Percentiles rank a stretch among this genome's conserved stretches.
phyloP scores from a whole-genome alignment of 1,139 yeast genomes.

The Diutina catenulata region DNA sequence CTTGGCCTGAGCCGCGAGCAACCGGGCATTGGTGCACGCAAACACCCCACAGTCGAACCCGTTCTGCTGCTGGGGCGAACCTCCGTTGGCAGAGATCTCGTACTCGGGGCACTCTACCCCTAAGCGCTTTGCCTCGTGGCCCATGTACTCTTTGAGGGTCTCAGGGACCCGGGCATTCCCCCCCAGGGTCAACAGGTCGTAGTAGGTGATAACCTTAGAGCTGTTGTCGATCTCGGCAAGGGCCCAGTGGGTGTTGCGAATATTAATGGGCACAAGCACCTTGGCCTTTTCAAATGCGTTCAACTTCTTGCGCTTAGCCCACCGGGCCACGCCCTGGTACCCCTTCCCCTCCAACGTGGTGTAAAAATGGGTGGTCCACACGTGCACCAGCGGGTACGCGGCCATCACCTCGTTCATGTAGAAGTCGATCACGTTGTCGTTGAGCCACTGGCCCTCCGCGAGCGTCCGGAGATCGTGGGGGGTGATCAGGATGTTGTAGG shows the following conservation, averaged over 20 bases:
- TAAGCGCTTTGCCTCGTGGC: constrained; percentile 38
- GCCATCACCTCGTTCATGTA: constrained; percentile 51
- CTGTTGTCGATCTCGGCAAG: constrained; percentile 64
- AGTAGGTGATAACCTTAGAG: constrained; percentile 48
- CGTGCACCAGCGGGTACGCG: constrained; percentile 32
- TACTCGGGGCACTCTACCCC: constrained; percentile 25
- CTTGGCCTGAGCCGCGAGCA: constrained; percentile 34
- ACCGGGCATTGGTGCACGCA: constrained; percentile 68
- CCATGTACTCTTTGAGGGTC: constrained; percentile 47
- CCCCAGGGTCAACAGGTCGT: constrained; percentile 60
- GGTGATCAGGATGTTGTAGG: constrained; percentile 44
- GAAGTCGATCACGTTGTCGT: constrained; percentile 82
- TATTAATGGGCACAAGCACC: constrained; percentile 75
- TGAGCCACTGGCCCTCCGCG: constrained; percentile 68
- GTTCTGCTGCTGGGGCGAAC: constrained; percentile 78
- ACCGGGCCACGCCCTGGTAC: constrained; percentile 68
- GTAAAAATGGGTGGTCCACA: constrained; percentile 83
- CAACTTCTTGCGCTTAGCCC: constrained; percentile 81
- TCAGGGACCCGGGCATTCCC: constrained; percentile 47
- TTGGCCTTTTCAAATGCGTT: constrained; percentile 52
- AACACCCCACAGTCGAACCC: constrained; percentile 96
- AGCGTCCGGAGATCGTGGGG: constrained; percentile 63
- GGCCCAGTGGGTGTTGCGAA: constrained; percentile 87
- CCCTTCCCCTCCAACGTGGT: constrained; percentile 63
- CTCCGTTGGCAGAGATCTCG: constrained; percentile 20